Evolutionary conservation across 768 basidiomycete species (phyloP).

Genomic region (Mrakia hoshinonis): DNA sequence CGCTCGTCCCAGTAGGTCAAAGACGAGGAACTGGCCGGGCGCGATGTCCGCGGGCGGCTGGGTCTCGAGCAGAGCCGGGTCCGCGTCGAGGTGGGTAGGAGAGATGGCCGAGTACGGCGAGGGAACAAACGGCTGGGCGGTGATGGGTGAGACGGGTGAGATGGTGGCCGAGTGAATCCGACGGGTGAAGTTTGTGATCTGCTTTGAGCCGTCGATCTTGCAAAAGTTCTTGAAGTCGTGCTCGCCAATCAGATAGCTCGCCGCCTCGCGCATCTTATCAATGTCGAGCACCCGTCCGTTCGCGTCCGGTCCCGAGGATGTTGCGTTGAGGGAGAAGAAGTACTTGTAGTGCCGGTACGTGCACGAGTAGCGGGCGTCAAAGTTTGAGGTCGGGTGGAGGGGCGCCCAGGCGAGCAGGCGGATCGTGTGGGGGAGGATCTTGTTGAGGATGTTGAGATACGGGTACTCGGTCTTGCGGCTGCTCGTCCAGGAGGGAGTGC

Average conservation of each 20-base stretch:
- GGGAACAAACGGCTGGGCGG: constrained; percentile 3
- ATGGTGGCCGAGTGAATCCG: constrained; percentile 61
- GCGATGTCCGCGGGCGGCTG: background rate
- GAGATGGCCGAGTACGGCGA: constrained; percentile 26
- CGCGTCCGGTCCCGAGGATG: background rate
- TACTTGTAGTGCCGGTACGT: constrained; percentile 90
- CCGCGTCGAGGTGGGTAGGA: constrained; percentile 3
- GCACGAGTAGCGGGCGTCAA: constrained; percentile 86
- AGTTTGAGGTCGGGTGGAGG: constrained; percentile 46
- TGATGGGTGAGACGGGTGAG: constrained; percentile 41
- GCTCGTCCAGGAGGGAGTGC: constrained; percentile 37
- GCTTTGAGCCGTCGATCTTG: constrained; percentile 84
- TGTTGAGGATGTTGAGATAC: constrained; percentile 74
- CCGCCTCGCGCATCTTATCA: constrained; percentile 64
- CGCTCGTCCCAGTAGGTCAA: constrained; percentile 77
- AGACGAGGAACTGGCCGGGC: constrained; percentile 46
- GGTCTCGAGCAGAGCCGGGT: background rate
- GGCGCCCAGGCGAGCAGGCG: constrained; percentile 92
- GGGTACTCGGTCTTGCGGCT: constrained; percentile 50
- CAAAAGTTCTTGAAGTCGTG: constrained; percentile 96
- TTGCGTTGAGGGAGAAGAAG: constrained; percentile 59
- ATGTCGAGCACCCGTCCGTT: constrained; percentile 53
- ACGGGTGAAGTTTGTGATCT: constrained; percentile 70
- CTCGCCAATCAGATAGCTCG: constrained; percentile 62
- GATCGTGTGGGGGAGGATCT: constrained; percentile 77